phyloP scores from a whole-genome alignment of 2,329 filamentous ascomycete genomes.

The Fusarium duplospermum region DNA sequence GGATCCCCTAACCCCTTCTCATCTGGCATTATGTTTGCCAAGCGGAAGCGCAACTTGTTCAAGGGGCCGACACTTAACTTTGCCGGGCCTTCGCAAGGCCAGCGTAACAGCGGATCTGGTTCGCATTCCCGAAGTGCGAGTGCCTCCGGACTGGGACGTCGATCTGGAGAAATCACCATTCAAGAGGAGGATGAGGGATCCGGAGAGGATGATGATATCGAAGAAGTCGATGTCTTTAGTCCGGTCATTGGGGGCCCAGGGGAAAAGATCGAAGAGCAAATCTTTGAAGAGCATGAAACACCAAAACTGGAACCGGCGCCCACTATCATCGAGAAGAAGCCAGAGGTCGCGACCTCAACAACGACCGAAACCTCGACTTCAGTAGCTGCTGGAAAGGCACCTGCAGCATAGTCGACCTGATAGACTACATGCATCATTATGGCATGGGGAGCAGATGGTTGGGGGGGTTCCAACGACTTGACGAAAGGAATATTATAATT shows the following conservation, averaged over 20 bases:
- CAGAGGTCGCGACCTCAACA: slow-evolving; percentile 2
- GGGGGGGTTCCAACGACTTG: slow-evolving; percentile 39
- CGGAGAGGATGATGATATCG: slow-evolving; percentile 58
- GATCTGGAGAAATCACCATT: slow-evolving; percentile 81
- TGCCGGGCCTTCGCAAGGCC: slow-evolving; percentile 51
- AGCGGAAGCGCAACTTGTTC: slow-evolving; percentile 83
- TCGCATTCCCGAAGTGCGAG: slow-evolving; percentile 70
- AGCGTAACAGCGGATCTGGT: slow-evolving; percentile 50
- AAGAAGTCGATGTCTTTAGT: slow-evolving; percentile 70
- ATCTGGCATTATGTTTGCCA: slow-evolving; percentile 79
- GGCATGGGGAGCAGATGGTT: slow-evolving; percentile 2
- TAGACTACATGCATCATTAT: slow-evolving; percentile 2
- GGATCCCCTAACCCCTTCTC: slow-evolving; percentile 69
- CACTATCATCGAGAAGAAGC: slow-evolving; percentile 27
- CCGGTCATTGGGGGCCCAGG: slow-evolving; percentile 60
- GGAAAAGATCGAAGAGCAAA: slow-evolving; percentile 59
- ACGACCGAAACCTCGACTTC: slow-evolving; percentile 6
- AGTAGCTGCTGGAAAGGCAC: slow-evolving; percentile 23
- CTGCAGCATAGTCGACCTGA: slow-evolving; percentile 7
- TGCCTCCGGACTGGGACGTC: slow-evolving; percentile 70
- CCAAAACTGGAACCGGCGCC: slow-evolving; percentile 32
- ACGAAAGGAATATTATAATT: slow-evolving; percentile 41
- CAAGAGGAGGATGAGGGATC: slow-evolving; percentile 72
- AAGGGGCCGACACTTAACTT: slow-evolving; percentile 79
- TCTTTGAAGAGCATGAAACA: slow-evolving; percentile 56